phyloP scores from a whole-genome alignment of 2,329 filamentous ascomycete species.

The Corinectria fuckeliana region DNA sequence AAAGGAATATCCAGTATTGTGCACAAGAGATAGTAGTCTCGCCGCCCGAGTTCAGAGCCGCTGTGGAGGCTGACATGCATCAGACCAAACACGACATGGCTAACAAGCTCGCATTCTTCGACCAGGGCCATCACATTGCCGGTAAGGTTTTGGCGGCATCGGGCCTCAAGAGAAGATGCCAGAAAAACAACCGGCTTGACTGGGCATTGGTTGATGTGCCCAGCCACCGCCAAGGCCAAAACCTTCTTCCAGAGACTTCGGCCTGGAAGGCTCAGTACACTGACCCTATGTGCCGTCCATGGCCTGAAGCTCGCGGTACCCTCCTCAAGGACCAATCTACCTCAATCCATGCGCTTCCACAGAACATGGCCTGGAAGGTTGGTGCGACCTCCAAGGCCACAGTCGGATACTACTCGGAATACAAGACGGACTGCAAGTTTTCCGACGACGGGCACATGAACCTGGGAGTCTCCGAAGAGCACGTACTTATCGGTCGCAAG shows the following conservation, averaged over 20 bases:
- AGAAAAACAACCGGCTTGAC: not conserved
- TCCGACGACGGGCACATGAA: not conserved
- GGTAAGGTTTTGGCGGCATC: not conserved
- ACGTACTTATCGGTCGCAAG: not conserved
- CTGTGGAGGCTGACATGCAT: no score
- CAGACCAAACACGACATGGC: no score
- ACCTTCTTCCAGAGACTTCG: no score
- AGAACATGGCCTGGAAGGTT: not conserved
- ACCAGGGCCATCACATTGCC: not conserved
- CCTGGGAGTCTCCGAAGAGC: not conserved
- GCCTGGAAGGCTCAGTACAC: no score
- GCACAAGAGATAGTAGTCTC: no score
- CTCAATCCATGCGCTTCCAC: no score
- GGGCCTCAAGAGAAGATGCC: not conserved
- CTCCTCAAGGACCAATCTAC: no score
- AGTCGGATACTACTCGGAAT: not conserved
- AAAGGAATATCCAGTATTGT: no score
- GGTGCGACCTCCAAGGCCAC: not conserved
- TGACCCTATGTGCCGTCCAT: not conserved
- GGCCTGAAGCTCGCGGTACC: no score
- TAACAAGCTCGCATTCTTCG: not conserved
- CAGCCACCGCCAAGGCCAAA: not conserved
- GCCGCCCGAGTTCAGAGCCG: no score
- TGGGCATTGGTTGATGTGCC: not conserved
- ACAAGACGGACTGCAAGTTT: not conserved